Percentiles rank a stretch among this genome's conserved stretches.
These are phyloP conservation scores for Fistulifera solaris DNA, from an alignment of 108 stramenopile species.

Conservation along the genomic window DNA sequence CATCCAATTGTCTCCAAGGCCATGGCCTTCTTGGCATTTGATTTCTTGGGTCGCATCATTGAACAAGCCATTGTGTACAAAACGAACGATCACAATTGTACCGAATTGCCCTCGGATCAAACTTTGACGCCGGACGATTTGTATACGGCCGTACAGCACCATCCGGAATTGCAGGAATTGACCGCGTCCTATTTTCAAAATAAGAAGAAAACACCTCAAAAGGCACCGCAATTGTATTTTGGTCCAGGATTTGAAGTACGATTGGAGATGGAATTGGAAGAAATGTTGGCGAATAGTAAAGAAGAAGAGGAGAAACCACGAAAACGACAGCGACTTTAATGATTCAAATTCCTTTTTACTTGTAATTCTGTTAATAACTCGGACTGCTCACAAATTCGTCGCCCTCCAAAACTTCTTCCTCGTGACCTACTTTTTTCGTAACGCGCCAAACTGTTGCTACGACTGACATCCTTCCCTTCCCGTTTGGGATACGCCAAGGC, in stretches of 20 bases:
- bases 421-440: too few species aligned
- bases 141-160: conserved; percentile 35
- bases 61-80: conserved; percentile 52
- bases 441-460: neutral
- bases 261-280: conserved; percentile 74
- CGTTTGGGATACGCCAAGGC: conserved; percentile 75
- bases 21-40: conserved; percentile 71
- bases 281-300: conserved; percentile 26
- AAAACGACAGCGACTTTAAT: too few species aligned
- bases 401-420: too few species aligned
- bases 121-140: conserved; percentile 45
- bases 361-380: too few species aligned
- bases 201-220: conserved; percentile 2
- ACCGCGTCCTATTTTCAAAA: neutral
- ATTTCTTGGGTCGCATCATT: conserved; percentile 71
- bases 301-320: neutral
- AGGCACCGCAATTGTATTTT: conserved; percentile 63
- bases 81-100: conserved; percentile 6
- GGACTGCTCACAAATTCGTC: too few species aligned
- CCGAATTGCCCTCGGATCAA: conserved; percentile 42
- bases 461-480: conserved; percentile 20
- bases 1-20: conserved; percentile 64
- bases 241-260: conserved; percentile 81
- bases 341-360: too few species aligned
- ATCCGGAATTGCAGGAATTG: conserved; percentile 12